phyloP scores from a whole-genome alignment of 1,139 yeast species.

The Protomyces pachydermus region DNA sequence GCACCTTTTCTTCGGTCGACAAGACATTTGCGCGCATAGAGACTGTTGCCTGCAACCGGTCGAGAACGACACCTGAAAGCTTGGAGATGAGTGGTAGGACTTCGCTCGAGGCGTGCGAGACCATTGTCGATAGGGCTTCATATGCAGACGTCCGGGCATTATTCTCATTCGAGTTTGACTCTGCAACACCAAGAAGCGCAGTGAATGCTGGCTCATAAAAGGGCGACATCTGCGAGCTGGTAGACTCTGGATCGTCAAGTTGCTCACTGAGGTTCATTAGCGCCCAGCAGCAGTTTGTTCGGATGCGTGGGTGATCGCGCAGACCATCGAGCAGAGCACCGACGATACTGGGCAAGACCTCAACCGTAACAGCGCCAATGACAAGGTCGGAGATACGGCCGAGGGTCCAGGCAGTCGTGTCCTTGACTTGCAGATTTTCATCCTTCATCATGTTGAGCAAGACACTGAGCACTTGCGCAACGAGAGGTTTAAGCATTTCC shows the following conservation, averaged over 20 bases:
- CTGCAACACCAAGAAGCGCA: slow-evolving; percentile 55
- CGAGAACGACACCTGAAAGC: slow-evolving; percentile 69
- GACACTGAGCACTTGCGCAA: slow-evolving; percentile 77
- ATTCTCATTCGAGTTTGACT: slow-evolving; percentile 69
- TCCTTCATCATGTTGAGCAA: slow-evolving; percentile 70
- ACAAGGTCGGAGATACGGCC: slow-evolving; percentile 92
- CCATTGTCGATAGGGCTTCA: slow-evolving; percentile 82
- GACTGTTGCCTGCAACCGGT: slow-evolving; percentile 66
- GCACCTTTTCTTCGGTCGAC: slow-evolving; percentile 60
- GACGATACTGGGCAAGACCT: slow-evolving; percentile 60
- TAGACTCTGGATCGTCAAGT: slow-evolving; percentile 48
- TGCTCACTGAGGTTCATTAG: slow-evolving; percentile 87
- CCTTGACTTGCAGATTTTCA: slow-evolving; percentile 76
- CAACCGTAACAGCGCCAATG: slow-evolving; percentile 66
- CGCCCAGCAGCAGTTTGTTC: slow-evolving; percentile 97
- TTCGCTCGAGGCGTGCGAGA: slow-evolving; percentile 65
- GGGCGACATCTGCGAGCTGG: slow-evolving; percentile 63
- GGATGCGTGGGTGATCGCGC: slow-evolving; percentile 83
- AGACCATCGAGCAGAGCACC: slow-evolving; percentile 72
- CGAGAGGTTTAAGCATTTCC: slow-evolving; percentile 58
- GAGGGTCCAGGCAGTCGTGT: slow-evolving; percentile 96
- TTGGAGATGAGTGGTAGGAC: slow-evolving; percentile 64
- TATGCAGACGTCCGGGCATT: slow-evolving; percentile 93
- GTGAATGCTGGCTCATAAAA: slow-evolving; percentile 68
- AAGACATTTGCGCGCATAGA: slow-evolving; percentile 48